phyloP scores from a whole-genome alignment of 2,329 filamentous ascomycete species.

The Xylariaceae sp. region DNA sequence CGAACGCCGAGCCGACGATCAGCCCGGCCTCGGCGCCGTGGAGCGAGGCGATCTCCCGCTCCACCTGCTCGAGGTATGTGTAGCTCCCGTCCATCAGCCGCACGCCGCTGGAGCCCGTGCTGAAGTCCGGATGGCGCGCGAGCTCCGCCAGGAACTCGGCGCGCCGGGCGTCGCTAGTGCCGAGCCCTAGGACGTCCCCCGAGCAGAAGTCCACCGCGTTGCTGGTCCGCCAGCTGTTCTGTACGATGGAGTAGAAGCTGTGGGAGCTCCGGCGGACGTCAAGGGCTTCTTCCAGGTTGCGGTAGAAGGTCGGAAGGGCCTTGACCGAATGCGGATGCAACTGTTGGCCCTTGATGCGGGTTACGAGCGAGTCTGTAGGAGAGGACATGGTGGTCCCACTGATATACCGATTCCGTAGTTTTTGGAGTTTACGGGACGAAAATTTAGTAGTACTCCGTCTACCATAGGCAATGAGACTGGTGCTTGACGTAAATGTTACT shows the following conservation, averaged over 20 bases:
- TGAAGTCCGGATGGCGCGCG: slow-evolving; percentile 39
- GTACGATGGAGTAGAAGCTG: background rate
- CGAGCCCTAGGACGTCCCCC: slow-evolving; percentile 66
- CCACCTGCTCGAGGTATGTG: slow-evolving; percentile 53
- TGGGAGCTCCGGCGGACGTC: slow-evolving; percentile 27
- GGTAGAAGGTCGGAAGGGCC: slow-evolving; percentile 19
- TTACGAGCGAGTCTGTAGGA: too few species aligned
- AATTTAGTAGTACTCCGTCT: too few species aligned
- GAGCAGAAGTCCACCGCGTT: slow-evolving; percentile 58
- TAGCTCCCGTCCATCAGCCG: slow-evolving; percentile 69
- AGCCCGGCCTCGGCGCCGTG: slow-evolving; percentile 61
- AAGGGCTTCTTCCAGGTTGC: slow-evolving; percentile 38
- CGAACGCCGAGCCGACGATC: slow-evolving; percentile 61
- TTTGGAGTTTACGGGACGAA: too few species aligned
- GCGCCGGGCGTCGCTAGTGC: slow-evolving; percentile 48
- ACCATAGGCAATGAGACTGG: too few species aligned
- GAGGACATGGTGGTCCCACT: too few species aligned
- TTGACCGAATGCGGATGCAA: background rate
- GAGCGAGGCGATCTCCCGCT: slow-evolving; percentile 62
- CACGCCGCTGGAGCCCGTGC: slow-evolving; percentile 59
- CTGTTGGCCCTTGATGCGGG: background rate
- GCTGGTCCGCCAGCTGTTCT: background rate
- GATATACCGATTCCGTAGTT: too few species aligned
- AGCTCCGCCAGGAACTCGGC: slow-evolving; percentile 48
- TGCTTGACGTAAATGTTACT: too few species aligned